Base-by-base conservation (phyloP, 768 basidiomycete species). In the Lactarius indigo region DNA sequence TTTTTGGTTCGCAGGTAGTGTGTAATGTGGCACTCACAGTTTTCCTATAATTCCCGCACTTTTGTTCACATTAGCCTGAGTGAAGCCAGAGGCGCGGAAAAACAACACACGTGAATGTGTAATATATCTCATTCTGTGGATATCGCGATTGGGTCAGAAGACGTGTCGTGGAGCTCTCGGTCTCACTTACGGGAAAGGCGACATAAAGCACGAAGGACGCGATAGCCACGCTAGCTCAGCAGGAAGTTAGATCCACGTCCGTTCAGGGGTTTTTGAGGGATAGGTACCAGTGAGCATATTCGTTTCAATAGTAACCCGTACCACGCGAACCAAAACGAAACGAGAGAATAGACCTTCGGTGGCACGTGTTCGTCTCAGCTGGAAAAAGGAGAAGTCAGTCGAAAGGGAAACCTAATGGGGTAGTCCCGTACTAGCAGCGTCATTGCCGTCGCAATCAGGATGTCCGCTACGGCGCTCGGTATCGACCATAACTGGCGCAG, bases 221-320 rank as follows among this genome's bases (percentile, higher is more conserved):
- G 10, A 63, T 18, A 17, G 66, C 66, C 10, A 63, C 62, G 39
- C 10, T 4, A 47, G 66, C 66, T 67, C 0, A 47, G 57, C n/a
- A 33, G 12, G 37, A n/a, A 37, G 39, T 67, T 8, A 63, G 62
- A 44, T 23, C 6, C 31, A 33, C 39, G 57, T 28, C 57, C 2
- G 13, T 15, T 26, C 13, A n/a, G 50, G 6, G 7, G 23, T 44
- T 20, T 17, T 42, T 20, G 35, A 20, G 10, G 35, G 47, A 65
- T 65, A 13, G 63, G 57, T 41, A 68, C 70, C 39, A 65, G 70
- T 23, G 64, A 73, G 58, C 12, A 58, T 31, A 47, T 74, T 75
- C 5, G 74, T 74, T 63, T 75, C 74, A 30, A 75, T 64, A 13
- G 72, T 71, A 28, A 74, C 39, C 13, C 70, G 73, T 8, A 75